phyloP scores from a whole-genome alignment of 176 grass and related monocot species.

The Poa pratensis region DNA sequence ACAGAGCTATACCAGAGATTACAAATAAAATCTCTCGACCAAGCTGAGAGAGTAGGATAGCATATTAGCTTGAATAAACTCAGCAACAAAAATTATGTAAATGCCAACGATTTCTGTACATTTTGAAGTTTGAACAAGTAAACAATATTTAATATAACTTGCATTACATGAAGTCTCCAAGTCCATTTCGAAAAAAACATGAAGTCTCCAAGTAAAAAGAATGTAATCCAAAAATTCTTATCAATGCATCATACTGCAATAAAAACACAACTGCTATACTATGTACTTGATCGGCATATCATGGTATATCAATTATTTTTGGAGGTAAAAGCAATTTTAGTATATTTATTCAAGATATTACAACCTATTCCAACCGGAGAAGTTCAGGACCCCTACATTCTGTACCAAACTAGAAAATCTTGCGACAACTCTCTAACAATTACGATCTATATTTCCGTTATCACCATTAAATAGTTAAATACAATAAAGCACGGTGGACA shows the following conservation, averaged over 20 bases:
- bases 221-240: not conserved
- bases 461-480: not conserved
- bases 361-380: too few species aligned
- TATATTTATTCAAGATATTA: too few species aligned
- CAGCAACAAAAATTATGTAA: not conserved
- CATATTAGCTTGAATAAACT: not conserved
- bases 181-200: too few species aligned
- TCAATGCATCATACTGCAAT: not conserved
- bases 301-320: too few species aligned
- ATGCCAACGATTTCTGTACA: not conserved
- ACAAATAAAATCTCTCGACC: conserved; percentile 1
- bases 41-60: not conserved
- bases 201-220: too few species aligned
- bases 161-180: too few species aligned
- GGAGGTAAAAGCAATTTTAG: too few species aligned
- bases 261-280: too few species aligned
- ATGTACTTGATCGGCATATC: too few species aligned
- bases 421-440: too few species aligned
- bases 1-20: conserved; percentile 1
- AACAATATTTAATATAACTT: not conserved
- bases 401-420: too few species aligned
- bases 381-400: too few species aligned
- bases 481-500: not conserved
- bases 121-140: not conserved
- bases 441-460: not conserved